Evolutionary conservation across 305 asterid genomes (phyloP).

Genomic region (Rubia balearica): DNA sequence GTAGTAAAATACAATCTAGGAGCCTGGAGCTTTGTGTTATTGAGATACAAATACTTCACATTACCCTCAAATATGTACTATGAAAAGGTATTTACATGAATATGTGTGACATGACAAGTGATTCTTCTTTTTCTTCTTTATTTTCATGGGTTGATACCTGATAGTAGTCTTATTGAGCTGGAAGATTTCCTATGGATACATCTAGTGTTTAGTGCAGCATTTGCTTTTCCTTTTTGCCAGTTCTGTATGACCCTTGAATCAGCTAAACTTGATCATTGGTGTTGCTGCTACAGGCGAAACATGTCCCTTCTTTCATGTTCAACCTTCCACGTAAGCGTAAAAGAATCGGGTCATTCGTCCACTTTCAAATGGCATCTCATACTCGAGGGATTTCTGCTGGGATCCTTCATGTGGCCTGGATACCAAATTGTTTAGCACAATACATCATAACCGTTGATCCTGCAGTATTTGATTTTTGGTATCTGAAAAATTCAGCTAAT

Average conservation of each 20-base stretch:
- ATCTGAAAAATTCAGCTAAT: neutral
- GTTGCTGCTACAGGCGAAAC: neutral
- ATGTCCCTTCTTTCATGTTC: too few relatives aligned
- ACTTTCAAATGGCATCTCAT: too few relatives aligned
- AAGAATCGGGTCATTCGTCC: too few relatives aligned
- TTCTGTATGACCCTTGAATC: neutral
- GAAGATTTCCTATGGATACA: neutral
- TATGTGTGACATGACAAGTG: neutral
- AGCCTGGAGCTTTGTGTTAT: neutral
- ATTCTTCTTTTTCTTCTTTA: too few relatives aligned
- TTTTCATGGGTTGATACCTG: neutral
- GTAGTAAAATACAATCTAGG: neutral
- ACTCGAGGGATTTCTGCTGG: too few relatives aligned
- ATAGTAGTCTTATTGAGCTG: too few relatives aligned
- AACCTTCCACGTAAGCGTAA: too few relatives aligned
- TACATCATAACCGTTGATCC: too few relatives aligned
- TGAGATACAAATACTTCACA: neutral
- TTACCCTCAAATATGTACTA: neutral
- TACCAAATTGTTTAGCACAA: too few relatives aligned
- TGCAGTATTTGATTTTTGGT: neutral
- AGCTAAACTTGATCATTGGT: slow-evolving; percentile 9
- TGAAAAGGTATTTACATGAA: neutral
- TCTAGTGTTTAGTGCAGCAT: neutral
- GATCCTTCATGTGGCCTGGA: too few relatives aligned
- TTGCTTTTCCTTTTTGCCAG: neutral